Evolutionary conservation across 2,329 filamentous ascomycete species (phyloP).

Genomic region (Diplodia sapinea): DNA sequence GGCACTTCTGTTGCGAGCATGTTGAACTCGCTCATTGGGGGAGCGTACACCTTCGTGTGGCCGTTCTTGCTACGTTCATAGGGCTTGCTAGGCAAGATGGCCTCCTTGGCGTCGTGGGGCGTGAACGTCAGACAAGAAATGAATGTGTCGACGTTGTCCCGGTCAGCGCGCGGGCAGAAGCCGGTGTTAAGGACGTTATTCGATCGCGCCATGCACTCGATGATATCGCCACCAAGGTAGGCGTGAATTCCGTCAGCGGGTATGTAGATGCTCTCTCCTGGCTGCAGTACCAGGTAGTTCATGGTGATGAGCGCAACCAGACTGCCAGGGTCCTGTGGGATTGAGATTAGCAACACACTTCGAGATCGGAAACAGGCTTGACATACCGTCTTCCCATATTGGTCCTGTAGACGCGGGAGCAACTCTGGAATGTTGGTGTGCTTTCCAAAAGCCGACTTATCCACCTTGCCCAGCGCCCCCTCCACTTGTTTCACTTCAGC

Average conservation of each 20-base stretch:
- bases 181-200: slow-evolving; percentile 78
- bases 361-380: no score
- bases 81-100: slow-evolving; percentile 76
- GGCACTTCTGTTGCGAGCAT: slow-evolving; percentile 66
- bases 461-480: slow-evolving; percentile 70
- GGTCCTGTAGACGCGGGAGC: slow-evolving; percentile 66
- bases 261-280: slow-evolving; percentile 72
- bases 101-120: slow-evolving; percentile 68
- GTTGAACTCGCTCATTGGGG: slow-evolving; percentile 74
- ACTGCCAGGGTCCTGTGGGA: slow-evolving; percentile 63
- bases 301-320: slow-evolving; percentile 74
- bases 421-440: slow-evolving; percentile 71
- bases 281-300: slow-evolving; percentile 72
- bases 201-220: slow-evolving; percentile 78
- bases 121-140: slow-evolving; percentile 67
- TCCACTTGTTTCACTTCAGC: slow-evolving; percentile 60
- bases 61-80: slow-evolving; percentile 77
- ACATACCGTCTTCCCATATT: slow-evolving; percentile 60
- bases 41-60: slow-evolving; percentile 67
- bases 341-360: neutral
- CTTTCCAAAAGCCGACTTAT: slow-evolving; percentile 73
- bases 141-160: slow-evolving; percentile 70
- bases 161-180: slow-evolving; percentile 71
- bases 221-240: slow-evolving; percentile 74
- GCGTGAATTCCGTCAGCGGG: slow-evolving; percentile 77